Evolutionary conservation across 495 filamentous ascomycete genomes (phyloP).

Genomic region (Lichina pygmaea): DNA sequence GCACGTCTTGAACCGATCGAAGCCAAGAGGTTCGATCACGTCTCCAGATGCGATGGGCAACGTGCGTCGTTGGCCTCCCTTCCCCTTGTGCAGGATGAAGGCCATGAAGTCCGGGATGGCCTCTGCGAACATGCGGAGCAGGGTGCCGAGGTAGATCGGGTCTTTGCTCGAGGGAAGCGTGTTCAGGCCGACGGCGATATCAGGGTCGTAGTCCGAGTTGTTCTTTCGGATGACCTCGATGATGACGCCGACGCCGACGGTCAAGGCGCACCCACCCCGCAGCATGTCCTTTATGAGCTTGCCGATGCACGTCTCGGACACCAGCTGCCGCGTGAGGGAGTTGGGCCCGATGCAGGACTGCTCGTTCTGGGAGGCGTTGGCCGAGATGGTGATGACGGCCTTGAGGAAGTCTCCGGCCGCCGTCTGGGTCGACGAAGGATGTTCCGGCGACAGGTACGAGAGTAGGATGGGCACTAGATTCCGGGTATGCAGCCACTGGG

Average conservation of each 20-base stretch:
- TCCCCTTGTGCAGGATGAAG: conserved; percentile 42
- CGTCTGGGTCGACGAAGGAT: conserved; percentile 69
- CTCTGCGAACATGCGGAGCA: conserved; percentile 75
- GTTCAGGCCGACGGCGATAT: conserved; percentile 51
- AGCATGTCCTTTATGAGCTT: conserved; percentile 76
- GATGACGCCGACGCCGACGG: conserved; percentile 88
- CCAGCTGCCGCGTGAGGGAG: conserved; percentile 80
- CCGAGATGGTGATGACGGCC: conserved; percentile 95
- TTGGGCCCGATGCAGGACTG: conserved; percentile 96
- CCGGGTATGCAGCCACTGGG: conserved; percentile 76
- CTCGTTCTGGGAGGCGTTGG: conserved; percentile 92
- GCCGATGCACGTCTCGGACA: conserved; percentile 65
- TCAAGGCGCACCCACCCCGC: conserved; percentile 75
- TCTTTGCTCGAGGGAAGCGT: conserved; percentile 59
- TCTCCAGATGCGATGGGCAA: conserved; percentile 68
- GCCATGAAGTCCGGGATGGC: conserved; percentile 92
- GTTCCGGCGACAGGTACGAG: conserved; percentile 59
- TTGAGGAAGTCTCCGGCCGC: conserved; percentile 96
- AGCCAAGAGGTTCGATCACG: conserved; percentile 82
- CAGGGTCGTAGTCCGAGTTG: conserved; percentile 95
- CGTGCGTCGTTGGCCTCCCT: conserved; percentile 20
- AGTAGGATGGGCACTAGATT: conserved; percentile 73
- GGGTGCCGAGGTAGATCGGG: conserved; percentile 82
- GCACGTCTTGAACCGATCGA: conserved; percentile 96
- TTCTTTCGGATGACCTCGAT: conserved; percentile 99